These are phyloP conservation scores for Syzygium jambos DNA, from an alignment of 345 rosid species.

Conservation along the genomic window DNA sequence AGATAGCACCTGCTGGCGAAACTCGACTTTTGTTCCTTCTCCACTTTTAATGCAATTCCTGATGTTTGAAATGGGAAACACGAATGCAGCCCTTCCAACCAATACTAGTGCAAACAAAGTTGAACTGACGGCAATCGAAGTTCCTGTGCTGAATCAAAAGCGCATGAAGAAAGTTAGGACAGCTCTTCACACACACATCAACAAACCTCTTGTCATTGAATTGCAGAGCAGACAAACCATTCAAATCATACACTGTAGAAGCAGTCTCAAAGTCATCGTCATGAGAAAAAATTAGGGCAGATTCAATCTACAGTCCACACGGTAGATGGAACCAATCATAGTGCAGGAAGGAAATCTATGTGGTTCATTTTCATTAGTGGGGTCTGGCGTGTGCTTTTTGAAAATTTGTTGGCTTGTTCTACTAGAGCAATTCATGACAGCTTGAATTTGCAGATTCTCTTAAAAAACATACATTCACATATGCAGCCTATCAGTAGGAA, in stretches of 20 bases:
- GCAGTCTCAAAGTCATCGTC: background rate
- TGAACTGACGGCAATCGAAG: slow-evolving; percentile 40
- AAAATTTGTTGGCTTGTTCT: background rate
- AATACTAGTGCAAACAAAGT: slow-evolving; percentile 37
- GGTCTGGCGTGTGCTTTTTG: background rate
- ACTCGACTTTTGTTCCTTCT: slow-evolving; percentile 23
- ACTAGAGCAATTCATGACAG: background rate
- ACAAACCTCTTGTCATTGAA: background rate
- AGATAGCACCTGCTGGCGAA: slow-evolving; percentile 40
- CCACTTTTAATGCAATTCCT: slow-evolving; percentile 19
- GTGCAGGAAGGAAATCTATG: background rate
- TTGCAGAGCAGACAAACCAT: background rate
- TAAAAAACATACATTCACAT: background rate
- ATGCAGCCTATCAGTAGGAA: background rate
- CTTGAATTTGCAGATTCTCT: background rate
- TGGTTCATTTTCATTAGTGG: background rate
- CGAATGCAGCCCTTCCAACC: slow-evolving; percentile 61
- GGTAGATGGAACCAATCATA: background rate
- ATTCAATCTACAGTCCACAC: background rate
- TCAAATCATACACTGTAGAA: background rate
- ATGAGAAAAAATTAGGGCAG: background rate
- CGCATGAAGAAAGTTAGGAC: background rate
- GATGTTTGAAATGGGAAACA: slow-evolving; percentile 48
- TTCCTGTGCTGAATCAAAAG: slow-evolving; percentile 18
- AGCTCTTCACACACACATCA: background rate